A percentile compares a stretch with the other conserved stretches of the same genome.
phyloP scores from a whole-genome alignment of 768 basidiomycete genomes.

The Lanmaoa pseudosensibilis region DNA sequence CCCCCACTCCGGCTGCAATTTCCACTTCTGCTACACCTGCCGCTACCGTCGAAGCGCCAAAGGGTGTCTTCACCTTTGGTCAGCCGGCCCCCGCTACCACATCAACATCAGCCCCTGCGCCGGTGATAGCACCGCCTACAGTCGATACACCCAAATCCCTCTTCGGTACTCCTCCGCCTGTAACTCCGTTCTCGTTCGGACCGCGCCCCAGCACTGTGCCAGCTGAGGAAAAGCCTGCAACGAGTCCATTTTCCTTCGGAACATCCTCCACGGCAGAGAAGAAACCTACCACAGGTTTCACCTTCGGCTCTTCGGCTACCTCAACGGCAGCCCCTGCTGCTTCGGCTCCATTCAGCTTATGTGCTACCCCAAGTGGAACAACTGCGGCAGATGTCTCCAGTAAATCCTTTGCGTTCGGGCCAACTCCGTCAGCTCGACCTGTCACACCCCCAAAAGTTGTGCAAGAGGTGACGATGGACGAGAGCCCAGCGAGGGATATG shows the following conservation, averaged over 20 bases:
- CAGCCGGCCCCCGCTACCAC: conserved; percentile 14
- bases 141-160: conserved; percentile 43
- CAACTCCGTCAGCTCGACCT: conserved; percentile 44
- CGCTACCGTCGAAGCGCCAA: conserved; percentile 29
- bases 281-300: conserved; percentile 41
- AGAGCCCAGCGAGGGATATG: conserved; percentile 71
- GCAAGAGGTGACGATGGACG: conserved; percentile 76
- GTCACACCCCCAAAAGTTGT: conserved; percentile 66
- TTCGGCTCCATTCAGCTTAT: conserved; percentile 47
- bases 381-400: conserved; percentile 43
- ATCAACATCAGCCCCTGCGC: conserved; percentile 6
- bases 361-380: conserved; percentile 37
- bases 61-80: conserved; percentile 36
- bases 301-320: conserved; percentile 42
- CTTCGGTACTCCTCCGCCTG: conserved; percentile 36
- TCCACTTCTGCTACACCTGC: conserved; percentile 12
- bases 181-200: conserved; percentile 47
- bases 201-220: conserved; percentile 24
- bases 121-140: conserved; percentile 13
- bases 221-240: conserved; percentile 24
- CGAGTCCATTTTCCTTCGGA: conserved; percentile 27
- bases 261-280: conserved; percentile 37
- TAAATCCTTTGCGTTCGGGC: conserved; percentile 58
- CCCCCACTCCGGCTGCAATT: background rate
- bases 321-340: conserved; percentile 35